These are phyloP conservation scores for Coniosporium tulheliwenetii DNA, from an alignment of 2,329 filamentous ascomycete species.

Conservation along the genomic window DNA sequence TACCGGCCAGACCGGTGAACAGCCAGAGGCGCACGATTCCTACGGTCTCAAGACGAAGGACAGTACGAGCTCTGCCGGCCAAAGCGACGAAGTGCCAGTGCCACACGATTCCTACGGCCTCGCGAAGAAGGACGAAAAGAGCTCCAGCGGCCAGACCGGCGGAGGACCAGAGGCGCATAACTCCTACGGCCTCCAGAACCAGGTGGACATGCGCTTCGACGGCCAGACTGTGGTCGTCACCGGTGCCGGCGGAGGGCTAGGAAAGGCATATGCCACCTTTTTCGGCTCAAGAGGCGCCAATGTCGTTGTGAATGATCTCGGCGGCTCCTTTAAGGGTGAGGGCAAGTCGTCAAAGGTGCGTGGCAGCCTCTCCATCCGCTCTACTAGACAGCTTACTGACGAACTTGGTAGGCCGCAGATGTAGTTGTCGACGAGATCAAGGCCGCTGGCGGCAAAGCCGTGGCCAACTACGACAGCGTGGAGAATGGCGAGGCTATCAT, in stretches of 20 bases:
- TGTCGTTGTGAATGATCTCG: constrained; percentile 93
- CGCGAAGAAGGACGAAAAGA: too few species aligned
- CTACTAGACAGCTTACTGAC: neutral
- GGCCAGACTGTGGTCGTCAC: constrained; percentile 82
- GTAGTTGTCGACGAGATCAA: constrained; percentile 72
- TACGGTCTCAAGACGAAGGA: too few species aligned
- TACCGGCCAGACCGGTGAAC: too few species aligned
- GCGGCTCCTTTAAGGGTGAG: constrained; percentile 85
- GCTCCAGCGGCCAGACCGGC: too few species aligned
- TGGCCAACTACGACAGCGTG: constrained; percentile 94
- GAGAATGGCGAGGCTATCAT: constrained; percentile 91
- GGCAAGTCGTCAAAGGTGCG: constrained; percentile 71
- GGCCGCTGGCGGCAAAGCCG: constrained; percentile 80
- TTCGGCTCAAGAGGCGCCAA: constrained; percentile 85
- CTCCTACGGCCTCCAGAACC: constrained; percentile 3
- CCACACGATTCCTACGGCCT: too few species aligned
- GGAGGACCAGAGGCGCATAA: constrained; percentile 3
- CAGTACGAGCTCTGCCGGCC: too few species aligned
- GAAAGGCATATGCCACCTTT: constrained; percentile 67
- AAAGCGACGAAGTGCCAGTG: too few species aligned
- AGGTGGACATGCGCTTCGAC: constrained; percentile 51
- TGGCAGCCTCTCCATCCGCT: neutral
- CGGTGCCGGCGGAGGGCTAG: constrained; percentile 68
- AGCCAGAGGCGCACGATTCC: too few species aligned
- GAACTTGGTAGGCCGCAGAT: constrained; percentile 52